Percentiles rank a stretch among this genome's conserved stretches.
Conservation (phyloP, 352 stramenopile genomes). For the Albugo laibachii region DNA sequence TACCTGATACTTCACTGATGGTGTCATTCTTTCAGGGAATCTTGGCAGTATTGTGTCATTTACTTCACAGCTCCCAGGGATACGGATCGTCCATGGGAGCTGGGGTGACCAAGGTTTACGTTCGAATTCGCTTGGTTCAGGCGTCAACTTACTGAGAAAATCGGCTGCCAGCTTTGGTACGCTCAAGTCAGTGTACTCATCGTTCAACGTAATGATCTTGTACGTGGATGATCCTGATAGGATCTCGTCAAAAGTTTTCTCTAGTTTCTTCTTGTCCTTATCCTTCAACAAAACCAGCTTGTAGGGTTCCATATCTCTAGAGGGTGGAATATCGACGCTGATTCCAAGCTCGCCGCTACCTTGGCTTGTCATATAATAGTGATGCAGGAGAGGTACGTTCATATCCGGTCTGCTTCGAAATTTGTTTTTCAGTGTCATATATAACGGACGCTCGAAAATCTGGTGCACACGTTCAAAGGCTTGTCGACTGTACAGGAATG, state of each 20-base stretch:
- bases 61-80: slow-evolving; percentile 41
- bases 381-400: slow-evolving; percentile 74
- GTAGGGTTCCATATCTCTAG: slow-evolving; percentile 63
- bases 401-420: slow-evolving; percentile 72
- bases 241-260: slow-evolving; percentile 44
- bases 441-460: slow-evolving; percentile 67
- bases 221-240: slow-evolving; percentile 36
- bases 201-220: slow-evolving; percentile 71
- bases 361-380: slow-evolving; percentile 77
- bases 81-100: slow-evolving; percentile 30
- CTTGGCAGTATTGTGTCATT: slow-evolving; percentile 48
- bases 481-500: slow-evolving; percentile 70
- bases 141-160: slow-evolving; percentile 55
- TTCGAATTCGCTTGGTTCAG: slow-evolving; percentile 47
- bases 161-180: slow-evolving; percentile 43
- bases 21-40: slow-evolving; percentile 35
- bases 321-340: slow-evolving; percentile 42
- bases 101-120: slow-evolving; percentile 16
- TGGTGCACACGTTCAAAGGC: slow-evolving; percentile 75
- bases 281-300: slow-evolving; percentile 74
- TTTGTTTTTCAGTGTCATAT: slow-evolving; percentile 70
- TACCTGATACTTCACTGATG: slow-evolving; percentile 54
- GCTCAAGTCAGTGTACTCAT: slow-evolving; percentile 70
- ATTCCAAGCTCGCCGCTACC: slow-evolving; percentile 61
- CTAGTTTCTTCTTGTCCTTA: slow-evolving; percentile 52